phyloP scores from a whole-genome alignment of 2,329 filamentous ascomycete genomes.

The Colletotrichum sp. region DNA sequence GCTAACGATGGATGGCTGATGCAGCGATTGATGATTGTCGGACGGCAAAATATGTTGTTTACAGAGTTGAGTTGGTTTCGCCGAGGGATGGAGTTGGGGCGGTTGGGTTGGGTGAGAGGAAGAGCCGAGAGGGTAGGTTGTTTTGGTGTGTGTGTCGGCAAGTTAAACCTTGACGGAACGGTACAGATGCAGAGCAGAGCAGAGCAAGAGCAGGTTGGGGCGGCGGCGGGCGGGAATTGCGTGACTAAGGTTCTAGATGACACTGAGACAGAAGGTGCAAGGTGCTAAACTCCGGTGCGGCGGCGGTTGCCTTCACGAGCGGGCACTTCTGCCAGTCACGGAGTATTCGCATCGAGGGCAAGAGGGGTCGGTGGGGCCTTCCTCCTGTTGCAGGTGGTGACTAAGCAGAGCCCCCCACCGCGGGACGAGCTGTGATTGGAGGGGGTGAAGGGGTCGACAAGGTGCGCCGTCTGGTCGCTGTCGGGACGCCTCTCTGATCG shows the following conservation, averaged over 20 bases:
- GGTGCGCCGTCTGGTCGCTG: not conserved
- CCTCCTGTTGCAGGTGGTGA: not conserved
- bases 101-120: not conserved
- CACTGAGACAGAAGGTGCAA: not conserved
- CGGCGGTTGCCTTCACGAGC: not conserved
- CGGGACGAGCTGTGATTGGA: not conserved
- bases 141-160: not conserved
- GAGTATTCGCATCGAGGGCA: constrained; percentile 6
- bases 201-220: not conserved
- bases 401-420: not conserved
- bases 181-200: not conserved
- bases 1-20: not conserved
- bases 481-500: not conserved
- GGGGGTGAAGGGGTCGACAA: not conserved
- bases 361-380: not conserved
- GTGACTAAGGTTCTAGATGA: constrained; percentile 17
- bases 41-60: not conserved
- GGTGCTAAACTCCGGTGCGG: not conserved
- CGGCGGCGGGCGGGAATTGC: constrained; percentile 6
- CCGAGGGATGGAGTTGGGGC: not conserved
- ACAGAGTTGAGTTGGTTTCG: not conserved
- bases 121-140: not conserved
- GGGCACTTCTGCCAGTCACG: not conserved
- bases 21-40: not conserved
- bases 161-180: not conserved